Evolutionary conservation across 2,329 filamentous ascomycete genomes (phyloP).

Genomic region (Myotisia sp.): DNA sequence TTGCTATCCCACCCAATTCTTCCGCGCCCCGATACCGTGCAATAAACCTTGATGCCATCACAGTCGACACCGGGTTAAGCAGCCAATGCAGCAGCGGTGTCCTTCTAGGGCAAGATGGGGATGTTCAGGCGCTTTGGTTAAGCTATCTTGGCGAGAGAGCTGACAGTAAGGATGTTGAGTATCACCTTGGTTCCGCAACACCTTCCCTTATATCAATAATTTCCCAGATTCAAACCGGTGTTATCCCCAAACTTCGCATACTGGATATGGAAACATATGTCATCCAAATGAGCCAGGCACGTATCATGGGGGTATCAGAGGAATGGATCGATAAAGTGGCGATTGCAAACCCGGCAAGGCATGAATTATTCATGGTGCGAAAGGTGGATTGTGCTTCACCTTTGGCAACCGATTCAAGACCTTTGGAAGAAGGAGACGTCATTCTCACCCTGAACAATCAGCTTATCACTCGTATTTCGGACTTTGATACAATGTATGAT

Average conservation of each 20-base stretch:
- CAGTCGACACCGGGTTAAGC: slow-evolving; percentile 83
- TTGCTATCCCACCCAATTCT: slow-evolving; percentile 87
- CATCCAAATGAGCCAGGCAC: slow-evolving; percentile 91
- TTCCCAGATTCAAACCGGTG: slow-evolving; percentile 61
- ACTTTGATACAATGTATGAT: slow-evolving; percentile 94
- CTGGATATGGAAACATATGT: slow-evolving; percentile 88
- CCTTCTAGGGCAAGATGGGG: slow-evolving; percentile 74
- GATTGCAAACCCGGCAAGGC: slow-evolving; percentile 73
- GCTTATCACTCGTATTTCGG: slow-evolving; percentile 81
- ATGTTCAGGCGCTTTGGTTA: slow-evolving; percentile 89
- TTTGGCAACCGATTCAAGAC: slow-evolving; percentile 35
- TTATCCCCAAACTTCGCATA: slow-evolving; percentile 70
- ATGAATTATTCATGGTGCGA: slow-evolving; percentile 96
- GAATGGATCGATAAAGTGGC: slow-evolving; percentile 91
- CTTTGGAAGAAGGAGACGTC: slow-evolving; percentile 78
- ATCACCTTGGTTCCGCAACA: slow-evolving; percentile 82
- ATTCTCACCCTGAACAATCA: slow-evolving; percentile 81
- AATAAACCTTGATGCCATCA: slow-evolving; percentile 92
- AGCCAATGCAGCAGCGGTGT: slow-evolving; percentile 90
- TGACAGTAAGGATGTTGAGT: slow-evolving; percentile 78
- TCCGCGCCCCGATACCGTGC: slow-evolving; percentile 85
- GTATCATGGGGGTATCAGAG: slow-evolving; percentile 92
- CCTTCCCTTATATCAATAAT: slow-evolving; percentile 82
- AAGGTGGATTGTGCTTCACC: slow-evolving; percentile 58
- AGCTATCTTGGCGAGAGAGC: slow-evolving; percentile 89